Evolutionary conservation across 306 rosid species (phyloP), one percentile per base, ranked within the genome.

Genomic region (Glycine soja): DNA sequence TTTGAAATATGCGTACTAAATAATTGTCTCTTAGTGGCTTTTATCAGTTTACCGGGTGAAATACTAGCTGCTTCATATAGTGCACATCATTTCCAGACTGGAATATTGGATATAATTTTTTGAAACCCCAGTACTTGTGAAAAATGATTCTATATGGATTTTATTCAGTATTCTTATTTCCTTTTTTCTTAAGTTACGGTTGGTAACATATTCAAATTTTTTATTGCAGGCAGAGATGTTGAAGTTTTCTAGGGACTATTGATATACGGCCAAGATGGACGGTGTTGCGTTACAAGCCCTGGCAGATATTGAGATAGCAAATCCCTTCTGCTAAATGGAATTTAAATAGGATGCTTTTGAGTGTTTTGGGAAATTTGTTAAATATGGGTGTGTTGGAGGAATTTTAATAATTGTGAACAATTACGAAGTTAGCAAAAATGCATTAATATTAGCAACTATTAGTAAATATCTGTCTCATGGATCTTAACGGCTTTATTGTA

Each of bases 181-280:
- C 6, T 40, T 70, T 45, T 45, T 59, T 34, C 16, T 32, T 0
- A 0, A 56, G 74, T 30, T 74, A 30, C 51, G 30, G 8, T 77
- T 47, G 63, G n/a, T 86, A 42, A 79, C 76, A 79, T 50, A 5
- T 75, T 77, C 32, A 54, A 80, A 56, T 57, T 63, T 51, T 71
- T 76, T 70, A 42, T 50, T 85, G 84, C 93, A 94, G 97, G 84
- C 90, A 0, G 97, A 91, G 84, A 19, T 92, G 77, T 85, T 86
- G 68, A 91, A 87, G 87, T 89, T 85, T 85, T 83, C 93, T 18
- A 86, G 90, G 84, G 92, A 86, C 80, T 90, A 85, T 82, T 94
- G 84, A 77, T 40, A 48, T 67, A 76, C 82, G 57, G 82, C 77
- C 53, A 70, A 67, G 81, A 57, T 75, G 63, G 69, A 77, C 63